Base-by-base conservation (phyloP, 1,139 yeast species). In the Pichia sp. region DNA sequence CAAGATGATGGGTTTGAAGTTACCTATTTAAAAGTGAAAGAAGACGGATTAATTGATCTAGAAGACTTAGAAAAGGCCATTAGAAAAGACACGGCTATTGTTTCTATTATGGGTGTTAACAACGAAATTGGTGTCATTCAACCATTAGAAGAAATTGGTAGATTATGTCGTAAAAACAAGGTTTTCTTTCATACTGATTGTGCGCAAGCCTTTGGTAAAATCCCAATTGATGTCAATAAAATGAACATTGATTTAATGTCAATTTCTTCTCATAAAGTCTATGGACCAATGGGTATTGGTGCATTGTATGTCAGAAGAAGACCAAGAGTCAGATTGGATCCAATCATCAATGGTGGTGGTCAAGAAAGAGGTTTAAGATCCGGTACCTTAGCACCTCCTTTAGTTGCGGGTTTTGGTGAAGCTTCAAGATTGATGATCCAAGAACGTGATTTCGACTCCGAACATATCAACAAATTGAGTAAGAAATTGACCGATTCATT, bases 221-320 rank as follows among this genome's bases (percentile, higher is more conserved):
- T 94, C 46, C 87, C 88, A 43, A 69, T 92, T 47, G 97, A 92
- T 60, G 99, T 92, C 50, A 88, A 94, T 68, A 86, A 82, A 56
- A 79, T 82, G 83, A 88, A 92, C 63, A 85, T 92, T 58, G 99
- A 92, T 66, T 69, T 90, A 54, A 72, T 94, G 80, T 87, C 97
- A 27, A 85, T 92, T 50, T 86, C 96, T 0, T 90, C 95, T 4
- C 99, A 92, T 69, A 92, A 92, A 69, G 83, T 94, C 49, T 92
- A 94, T 65, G 99, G 98, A 4, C 99, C 99, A 53, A 92, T 83
- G 77, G 99, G 99, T 51, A 77, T 88, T 53, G 99, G 99, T 59
- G 99, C 98, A 16, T 73, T 90, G 57, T 92, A 77, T 61, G 92
- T 94, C 37, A 81, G 98, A 68, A 85, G 99, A 75, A 81, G 98